Evolutionary conservation across 768 basidiomycete genomes (phyloP), one percentile per base, ranked within the genome.

Genomic region (Boletus huronensis): DNA sequence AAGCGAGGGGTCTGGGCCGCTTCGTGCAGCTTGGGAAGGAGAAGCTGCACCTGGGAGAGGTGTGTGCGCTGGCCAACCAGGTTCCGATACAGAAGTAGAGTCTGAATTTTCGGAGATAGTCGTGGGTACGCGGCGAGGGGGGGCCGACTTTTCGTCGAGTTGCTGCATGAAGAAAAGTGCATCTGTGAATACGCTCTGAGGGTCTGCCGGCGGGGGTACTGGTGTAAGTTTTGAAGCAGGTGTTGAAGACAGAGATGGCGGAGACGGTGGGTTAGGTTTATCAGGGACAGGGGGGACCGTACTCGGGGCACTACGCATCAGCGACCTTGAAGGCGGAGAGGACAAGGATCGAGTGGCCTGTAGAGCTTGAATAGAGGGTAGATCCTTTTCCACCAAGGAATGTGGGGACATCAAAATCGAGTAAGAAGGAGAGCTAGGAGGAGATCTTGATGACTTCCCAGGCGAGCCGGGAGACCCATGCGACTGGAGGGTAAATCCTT

Each of bases 161-260:
- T 87, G 79, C 55, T 82, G 82, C 81, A 89, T 84, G 65, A 83
- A 87, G 70, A 80, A 88, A 40, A 88, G 67, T 13, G 85, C 82
- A 63, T 87, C 85, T 50, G 75, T 71, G 45, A 75, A 72, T 26
- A 86, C 62, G 41, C 72, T 72, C 44, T 75, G 65, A n/a, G 72
- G 57, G 21, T 67, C 69, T 32, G 56, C 42, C 21, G 39, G 52
- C 1, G 54, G 31, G 13, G 62, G 46, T 29, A 53, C 52, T 21
- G 60, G 58, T 6, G 59, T 47, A 26, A 64, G 45, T 67, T 69
- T 74, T 68, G 64, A 59, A 25, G 55, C 31, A 13, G 67, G 52
- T 62, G 68, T 71, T 64, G 58, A 55, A 56, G 58, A 54, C 35
- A 58, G 48, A 28, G 64, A 50, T 19, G 56, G 54, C 3, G 60